phyloP scores from a whole-genome alignment of 768 basidiomycete genomes.

The Suillus luteus region DNA sequence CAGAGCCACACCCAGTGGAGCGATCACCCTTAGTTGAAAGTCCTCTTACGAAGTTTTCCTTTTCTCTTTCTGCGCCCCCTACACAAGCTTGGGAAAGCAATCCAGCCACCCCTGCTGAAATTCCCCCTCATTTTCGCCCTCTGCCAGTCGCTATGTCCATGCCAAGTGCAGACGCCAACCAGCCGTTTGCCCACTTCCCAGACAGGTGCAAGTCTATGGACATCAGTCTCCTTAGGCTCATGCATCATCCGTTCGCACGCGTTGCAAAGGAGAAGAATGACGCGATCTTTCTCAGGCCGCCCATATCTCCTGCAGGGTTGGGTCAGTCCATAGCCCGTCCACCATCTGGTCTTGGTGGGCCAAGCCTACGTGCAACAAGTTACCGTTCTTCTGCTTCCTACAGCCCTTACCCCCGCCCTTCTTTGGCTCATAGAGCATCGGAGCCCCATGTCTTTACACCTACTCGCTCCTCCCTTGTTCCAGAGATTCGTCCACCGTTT shows the following conservation, averaged over 20 bases:
- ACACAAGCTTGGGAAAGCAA: slow-evolving; percentile 35
- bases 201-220: slow-evolving; percentile 42
- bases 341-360: slow-evolving; percentile 29
- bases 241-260: slow-evolving; percentile 44
- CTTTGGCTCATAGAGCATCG: slow-evolving; percentile 32
- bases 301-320: slow-evolving; percentile 33
- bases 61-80: slow-evolving; percentile 24
- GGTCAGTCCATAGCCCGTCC: slow-evolving; percentile 40
- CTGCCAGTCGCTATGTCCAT: slow-evolving; percentile 44
- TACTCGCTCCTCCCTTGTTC: slow-evolving; percentile 35
- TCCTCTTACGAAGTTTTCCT: slow-evolving; percentile 27
- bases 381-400: slow-evolving; percentile 32
- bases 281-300: slow-evolving; percentile 35
- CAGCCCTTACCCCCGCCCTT: slow-evolving; percentile 42
- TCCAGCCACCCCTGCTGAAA: slow-evolving; percentile 30
- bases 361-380: slow-evolving; percentile 46
- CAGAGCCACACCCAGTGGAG: slow-evolving; percentile 12
- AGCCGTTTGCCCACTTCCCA: slow-evolving; percentile 33
- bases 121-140: slow-evolving; percentile 28
- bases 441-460: slow-evolving; percentile 38
- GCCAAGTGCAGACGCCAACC: slow-evolving; percentile 35
- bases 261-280: slow-evolving; percentile 38
- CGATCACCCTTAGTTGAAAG: slow-evolving; percentile 8
- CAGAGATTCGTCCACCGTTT: slow-evolving; percentile 23
- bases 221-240: slow-evolving; percentile 50